Evolutionary conservation across 208 protist genomes (phyloP), one percentile per base, ranked within the genome.

Genomic region (Leishmania gerbilli): DNA sequence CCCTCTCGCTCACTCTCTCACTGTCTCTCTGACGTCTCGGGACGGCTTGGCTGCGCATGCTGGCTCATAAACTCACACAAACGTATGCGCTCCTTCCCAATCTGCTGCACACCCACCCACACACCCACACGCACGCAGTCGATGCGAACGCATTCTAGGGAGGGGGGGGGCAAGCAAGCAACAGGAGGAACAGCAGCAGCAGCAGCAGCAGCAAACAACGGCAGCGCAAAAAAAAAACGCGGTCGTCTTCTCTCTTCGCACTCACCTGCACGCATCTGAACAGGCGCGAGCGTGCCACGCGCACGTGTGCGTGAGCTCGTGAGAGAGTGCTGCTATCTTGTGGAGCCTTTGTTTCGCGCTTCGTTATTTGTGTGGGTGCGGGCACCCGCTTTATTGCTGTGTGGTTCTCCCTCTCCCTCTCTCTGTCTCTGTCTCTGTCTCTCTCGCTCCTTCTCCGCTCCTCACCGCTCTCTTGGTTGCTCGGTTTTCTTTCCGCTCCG

Each of bases 71-170:
- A 27, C 17, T n/a, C 13, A 24, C 49, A 42, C 49, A 7, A 8
- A 2, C 13, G 31, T 49, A 11, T 5, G 31, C n/a, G 9, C 45
- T 60, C 49, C n/a, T 76, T 37, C 49, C 58, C 3, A 9, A 1
- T 40, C 47, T 21, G 27, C 6, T 15, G 71, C 76, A 78, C 77
- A 58, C 56, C 67, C 42, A 74, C 60, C 51, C 45, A 74, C 64
- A 74, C 80, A 69, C 72, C 1, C 62, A 42, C 42, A 72, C 68
- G 19, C 37, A 72, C 13, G 37, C 65, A 71, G 65, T 65, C 60
- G 60, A 65, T 65, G 60, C 24, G 60, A 34, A 65, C 60, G 1
- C 51, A 55, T 19, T 55, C 51, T 19, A 55, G 45, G 40, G n/a
- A n/a, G 24, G 24, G 56, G 45, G 45, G 24, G 56, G 19, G 6